Evolutionary conservation across 371 early-diverging fungal genomes (phyloP).

Genomic region (Mucor lusitanicus): DNA sequence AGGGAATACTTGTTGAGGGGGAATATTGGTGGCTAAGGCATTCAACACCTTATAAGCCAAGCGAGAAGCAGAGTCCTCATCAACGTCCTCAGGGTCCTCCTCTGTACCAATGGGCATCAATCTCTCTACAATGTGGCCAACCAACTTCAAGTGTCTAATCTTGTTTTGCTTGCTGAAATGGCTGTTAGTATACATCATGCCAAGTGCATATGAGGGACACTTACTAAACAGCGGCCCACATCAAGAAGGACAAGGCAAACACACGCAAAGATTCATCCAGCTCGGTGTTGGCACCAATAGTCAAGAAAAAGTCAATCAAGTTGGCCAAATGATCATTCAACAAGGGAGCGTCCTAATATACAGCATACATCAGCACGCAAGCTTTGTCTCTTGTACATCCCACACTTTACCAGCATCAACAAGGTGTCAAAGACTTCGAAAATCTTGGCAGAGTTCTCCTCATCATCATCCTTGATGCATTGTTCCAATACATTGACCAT

Average conservation of each 20-base stretch:
- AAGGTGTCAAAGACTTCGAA: constrained; percentile 87
- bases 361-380: not conserved
- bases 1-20: constrained; percentile 86
- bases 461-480: constrained; percentile 71
- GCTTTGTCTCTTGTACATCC: not conserved
- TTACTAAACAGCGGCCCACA: constrained; percentile 78
- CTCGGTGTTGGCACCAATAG: constrained; percentile 61
- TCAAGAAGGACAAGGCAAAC: constrained; percentile 77
- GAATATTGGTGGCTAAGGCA: constrained; percentile 74
- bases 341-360: constrained; percentile 68
- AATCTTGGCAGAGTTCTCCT: constrained; percentile 69
- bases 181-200: not conserved
- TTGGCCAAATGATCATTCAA: constrained; percentile 72
- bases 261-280: constrained; percentile 71
- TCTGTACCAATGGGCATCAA: constrained; percentile 83
- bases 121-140: constrained; percentile 69
- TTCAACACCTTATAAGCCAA: constrained; percentile 71
- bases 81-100: constrained; percentile 78
- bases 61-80: constrained; percentile 79
- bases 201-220: too few species aligned
- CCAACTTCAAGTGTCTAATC: constrained; percentile 75
- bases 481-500: constrained; percentile 86
- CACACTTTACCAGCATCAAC: constrained; percentile 58
- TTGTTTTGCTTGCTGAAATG: constrained; percentile 67
- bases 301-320: constrained; percentile 76